Conservation (phyloP, 2,329 filamentous ascomycete species). For the Plectosphaerella plurivora region DNA sequence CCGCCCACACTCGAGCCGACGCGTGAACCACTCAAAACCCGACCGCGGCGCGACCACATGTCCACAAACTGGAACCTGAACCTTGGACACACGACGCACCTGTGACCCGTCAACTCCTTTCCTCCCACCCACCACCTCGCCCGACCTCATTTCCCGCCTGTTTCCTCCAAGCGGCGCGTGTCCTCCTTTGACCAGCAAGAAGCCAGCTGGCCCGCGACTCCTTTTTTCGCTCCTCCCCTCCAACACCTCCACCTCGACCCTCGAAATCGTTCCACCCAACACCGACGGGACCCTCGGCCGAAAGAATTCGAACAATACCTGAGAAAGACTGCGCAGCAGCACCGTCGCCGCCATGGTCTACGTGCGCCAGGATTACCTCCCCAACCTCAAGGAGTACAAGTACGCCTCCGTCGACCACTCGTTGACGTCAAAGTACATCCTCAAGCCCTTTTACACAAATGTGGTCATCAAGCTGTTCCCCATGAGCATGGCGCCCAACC, state of each 20-base stretch:
- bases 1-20: background rate
- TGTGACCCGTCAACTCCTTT: background rate
- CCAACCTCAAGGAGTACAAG: conserved; percentile 89
- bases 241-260: background rate
- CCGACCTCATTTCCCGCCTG: background rate
- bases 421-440: conserved; percentile 81
- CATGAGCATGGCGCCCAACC: conserved; percentile 85
- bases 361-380: conserved; percentile 85
- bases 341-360: conserved; percentile 69
- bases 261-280: background rate
- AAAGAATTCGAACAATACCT: background rate
- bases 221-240: background rate
- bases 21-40: background rate
- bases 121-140: background rate
- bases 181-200: no score
- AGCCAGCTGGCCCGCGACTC: no score
- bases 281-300: background rate
- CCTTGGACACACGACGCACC: background rate
- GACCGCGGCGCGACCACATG: background rate
- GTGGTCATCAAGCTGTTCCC: conserved; percentile 93
- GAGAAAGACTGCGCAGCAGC: conserved; percentile 1
- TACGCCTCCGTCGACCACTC: conserved; percentile 92
- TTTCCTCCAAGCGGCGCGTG: background rate
- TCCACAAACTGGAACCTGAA: no score
- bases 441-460: conserved; percentile 97